Base-by-base conservation (phyloP, 345 rosid species). In the Aquilaria sinensis region DNA sequence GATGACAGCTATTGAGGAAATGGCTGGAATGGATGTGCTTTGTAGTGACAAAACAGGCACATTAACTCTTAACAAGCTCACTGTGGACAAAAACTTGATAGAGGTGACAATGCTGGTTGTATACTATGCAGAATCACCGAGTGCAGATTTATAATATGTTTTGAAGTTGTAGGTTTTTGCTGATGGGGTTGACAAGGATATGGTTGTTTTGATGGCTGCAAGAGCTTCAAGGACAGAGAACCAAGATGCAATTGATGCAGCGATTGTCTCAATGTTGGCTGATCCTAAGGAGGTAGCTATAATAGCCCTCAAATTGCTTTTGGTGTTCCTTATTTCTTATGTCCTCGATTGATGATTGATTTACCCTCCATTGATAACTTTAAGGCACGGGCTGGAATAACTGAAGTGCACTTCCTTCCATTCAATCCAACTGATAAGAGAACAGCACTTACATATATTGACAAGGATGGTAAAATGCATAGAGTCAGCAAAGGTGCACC, bases 1-100 rank as follows among this genome's bases (percentile, higher is more conserved):
- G 64, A 90, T 90, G 95, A 85, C 97, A 48, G 97, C 97, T 6
- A 90, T 90, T 56, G 97, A 90, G 72, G 97, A 90, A 77, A 89
- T 89, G 96, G 93, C 96, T 4, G 96, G 96, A n/a, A 89, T 90
- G 96, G 96, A 90, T 83, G 96, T 90, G 69, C 68, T 90, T 12
- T 90, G 97, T 63, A 90, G 97, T 72, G 97, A 90, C 76, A 90
- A 90, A 80, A 90, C 94, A 0, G 92, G 97, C 63, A 90, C 97
- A 64, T 76, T 83, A 41, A 90, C 97, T 13, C 92, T 90, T 9
- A 90, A 90, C 84, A 90, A 90, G 72, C 90, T 90, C n/a, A 80
- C 97, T 0, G 94, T 90, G 41, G 97, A 90, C 62, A 82, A 82
- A 53, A 72, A 63, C 69, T 57, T 85, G 53, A 81, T 90, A 7